Evolutionary conservation across 2,329 filamentous ascomycete genomes (phyloP).

Genomic region (Neofusicoccum laricinum): DNA sequence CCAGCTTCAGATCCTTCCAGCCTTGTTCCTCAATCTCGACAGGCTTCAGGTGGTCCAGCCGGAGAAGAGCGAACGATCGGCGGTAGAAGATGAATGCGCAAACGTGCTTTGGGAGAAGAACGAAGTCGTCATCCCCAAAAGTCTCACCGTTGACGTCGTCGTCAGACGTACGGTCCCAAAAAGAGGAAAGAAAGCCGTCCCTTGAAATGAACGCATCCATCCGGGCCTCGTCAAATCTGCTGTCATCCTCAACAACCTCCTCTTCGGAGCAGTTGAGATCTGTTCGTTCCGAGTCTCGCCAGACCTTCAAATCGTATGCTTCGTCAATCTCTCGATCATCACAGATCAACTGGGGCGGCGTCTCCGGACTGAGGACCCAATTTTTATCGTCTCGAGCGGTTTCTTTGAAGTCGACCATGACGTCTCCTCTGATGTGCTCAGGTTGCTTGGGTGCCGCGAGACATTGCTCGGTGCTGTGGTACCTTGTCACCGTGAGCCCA

Average conservation of each 20-base stretch:
- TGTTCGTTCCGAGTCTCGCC: neutral
- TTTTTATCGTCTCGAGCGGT: constrained; percentile 18
- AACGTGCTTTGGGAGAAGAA: constrained; percentile 20
- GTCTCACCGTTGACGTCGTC: neutral
- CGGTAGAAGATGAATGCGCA: constrained; percentile 26
- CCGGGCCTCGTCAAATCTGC: too few relatives aligned
- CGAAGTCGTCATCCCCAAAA: constrained; percentile 18
- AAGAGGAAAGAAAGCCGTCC: neutral
- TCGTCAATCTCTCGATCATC: too few relatives aligned
- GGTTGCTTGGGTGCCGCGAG: neutral
- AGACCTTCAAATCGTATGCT: too few relatives aligned
- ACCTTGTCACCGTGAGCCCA: neutral
- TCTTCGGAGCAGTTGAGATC: too few relatives aligned
- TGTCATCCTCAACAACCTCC: too few relatives aligned
- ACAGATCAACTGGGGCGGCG: too few relatives aligned
- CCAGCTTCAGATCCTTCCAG: constrained; percentile 22
- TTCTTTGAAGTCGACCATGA: constrained; percentile 27
- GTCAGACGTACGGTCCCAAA: too few relatives aligned
- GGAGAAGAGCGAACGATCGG: constrained; percentile 24
- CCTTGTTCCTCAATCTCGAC: neutral
- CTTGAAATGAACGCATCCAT: neutral
- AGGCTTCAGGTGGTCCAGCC: constrained; percentile 15
- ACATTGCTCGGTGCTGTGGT: neutral
- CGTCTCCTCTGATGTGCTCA: constrained; percentile 24
- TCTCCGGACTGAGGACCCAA: constrained; percentile 19